Conservation (phyloP, 108 stramenopile species). For the Stephanodiscus minutulus region DNA sequence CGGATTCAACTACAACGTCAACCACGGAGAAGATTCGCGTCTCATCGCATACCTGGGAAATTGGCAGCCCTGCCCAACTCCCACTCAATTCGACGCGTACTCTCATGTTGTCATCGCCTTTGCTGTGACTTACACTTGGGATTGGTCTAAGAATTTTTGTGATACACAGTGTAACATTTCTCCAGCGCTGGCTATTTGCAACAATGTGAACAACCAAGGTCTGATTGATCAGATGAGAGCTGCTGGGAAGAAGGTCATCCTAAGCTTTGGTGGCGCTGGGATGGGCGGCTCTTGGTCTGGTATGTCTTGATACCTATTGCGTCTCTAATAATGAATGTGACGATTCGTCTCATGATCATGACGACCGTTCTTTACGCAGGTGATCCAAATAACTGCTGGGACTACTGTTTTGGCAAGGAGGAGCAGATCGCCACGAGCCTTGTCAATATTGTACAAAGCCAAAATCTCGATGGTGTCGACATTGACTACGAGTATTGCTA, state of each 20-base stretch:
- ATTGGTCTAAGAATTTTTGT: conserved; percentile 42
- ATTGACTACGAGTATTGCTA: conserved; percentile 79
- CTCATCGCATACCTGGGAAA: conserved; percentile 54
- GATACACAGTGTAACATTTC: conserved; percentile 43
- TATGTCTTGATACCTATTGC: conserved; percentile 14
- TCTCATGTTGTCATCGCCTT: conserved; percentile 63
- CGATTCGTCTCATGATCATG: background rate
- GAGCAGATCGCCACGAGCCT: conserved; percentile 47
- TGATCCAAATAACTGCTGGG: conserved; percentile 68
- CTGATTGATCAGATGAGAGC: conserved; percentile 22
- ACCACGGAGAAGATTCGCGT: conserved; percentile 23
- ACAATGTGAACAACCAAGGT: conserved; percentile 9
- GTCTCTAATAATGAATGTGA: background rate
- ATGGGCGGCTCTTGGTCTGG: conserved; percentile 67
- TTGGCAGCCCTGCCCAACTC: conserved; percentile 52
- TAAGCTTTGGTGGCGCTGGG: conserved; percentile 69
- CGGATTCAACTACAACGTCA: too few relatives aligned
- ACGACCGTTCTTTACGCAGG: conserved; percentile 7
- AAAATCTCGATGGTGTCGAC: conserved; percentile 63
- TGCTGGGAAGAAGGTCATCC: conserved; percentile 64
- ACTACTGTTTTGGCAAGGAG: conserved; percentile 69
- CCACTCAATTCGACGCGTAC: conserved; percentile 50
- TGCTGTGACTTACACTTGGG: conserved; percentile 60
- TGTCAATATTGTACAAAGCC: conserved; percentile 48
- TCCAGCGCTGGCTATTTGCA: conserved; percentile 40